Conservation (phyloP, 805 yeast genomes). For the Wickerhamomyces mucosus region DNA sequence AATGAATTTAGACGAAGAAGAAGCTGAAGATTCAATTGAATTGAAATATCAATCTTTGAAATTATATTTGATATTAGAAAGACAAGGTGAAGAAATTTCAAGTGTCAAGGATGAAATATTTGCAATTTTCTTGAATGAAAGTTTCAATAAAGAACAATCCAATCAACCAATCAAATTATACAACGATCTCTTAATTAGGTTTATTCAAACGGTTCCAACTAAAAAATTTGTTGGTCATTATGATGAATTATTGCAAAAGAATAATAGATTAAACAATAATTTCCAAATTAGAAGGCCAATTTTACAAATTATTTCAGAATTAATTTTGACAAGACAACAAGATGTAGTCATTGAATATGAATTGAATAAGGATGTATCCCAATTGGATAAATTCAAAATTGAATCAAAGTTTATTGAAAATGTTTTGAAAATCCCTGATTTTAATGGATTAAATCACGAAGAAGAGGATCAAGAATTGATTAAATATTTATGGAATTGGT, state of each 20-base stretch:
- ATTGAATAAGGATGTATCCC: slow-evolving; percentile 28
- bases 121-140: slow-evolving; percentile 29
- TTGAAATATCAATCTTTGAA: slow-evolving; percentile 39
- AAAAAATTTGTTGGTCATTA: slow-evolving; percentile 24
- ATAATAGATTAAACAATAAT: slow-evolving; percentile 18
- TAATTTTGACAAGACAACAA: slow-evolving; percentile 43
- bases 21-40: slow-evolving; percentile 26
- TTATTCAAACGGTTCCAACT: slow-evolving; percentile 22
- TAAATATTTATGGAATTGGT: slow-evolving; percentile 61
- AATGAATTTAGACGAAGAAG: slow-evolving; percentile 21
- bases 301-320: slow-evolving; percentile 26
- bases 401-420: slow-evolving; percentile 27
- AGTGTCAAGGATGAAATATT: slow-evolving; percentile 31
- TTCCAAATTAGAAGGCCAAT: slow-evolving; percentile 36
- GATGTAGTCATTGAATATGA: slow-evolving; percentile 54
- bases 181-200: slow-evolving; percentile 27
- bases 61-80: slow-evolving; percentile 26
- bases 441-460: slow-evolving; percentile 27
- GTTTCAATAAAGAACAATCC: slow-evolving; percentile 5
- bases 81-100: slow-evolving; percentile 13
- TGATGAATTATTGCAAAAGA: slow-evolving; percentile 25
- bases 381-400: slow-evolving; percentile 17
- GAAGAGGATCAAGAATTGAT: slow-evolving; percentile 28
- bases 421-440: slow-evolving; percentile 21
- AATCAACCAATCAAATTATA: slow-evolving; percentile 26